Evolutionary conservation across 1,284 basidiomycete genomes (phyloP).

Genomic region (Malassezia furfur): DNA sequence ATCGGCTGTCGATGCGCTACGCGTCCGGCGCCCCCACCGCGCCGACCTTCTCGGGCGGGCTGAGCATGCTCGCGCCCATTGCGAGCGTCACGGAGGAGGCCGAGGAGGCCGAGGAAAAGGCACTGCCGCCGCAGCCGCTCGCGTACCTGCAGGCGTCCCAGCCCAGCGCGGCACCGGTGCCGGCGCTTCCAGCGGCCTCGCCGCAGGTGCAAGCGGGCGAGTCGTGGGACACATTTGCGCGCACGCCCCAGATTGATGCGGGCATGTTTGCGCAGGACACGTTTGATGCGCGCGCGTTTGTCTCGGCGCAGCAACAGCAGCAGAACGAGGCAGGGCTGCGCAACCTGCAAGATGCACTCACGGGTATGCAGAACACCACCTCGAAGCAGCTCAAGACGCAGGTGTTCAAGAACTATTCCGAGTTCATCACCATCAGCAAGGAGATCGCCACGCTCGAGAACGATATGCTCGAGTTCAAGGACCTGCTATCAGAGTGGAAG

Average conservation of each 20-base stretch:
- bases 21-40: slow-evolving; percentile 25
- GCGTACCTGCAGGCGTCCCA: background rate
- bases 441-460: slow-evolving; percentile 93
- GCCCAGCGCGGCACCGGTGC: background rate
- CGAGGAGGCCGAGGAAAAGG: slow-evolving; percentile 8
- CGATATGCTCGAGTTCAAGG: slow-evolving; percentile 94
- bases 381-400: slow-evolving; percentile 36
- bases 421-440: slow-evolving; percentile 92
- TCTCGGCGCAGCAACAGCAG: slow-evolving; percentile 31
- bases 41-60: slow-evolving; percentile 11
- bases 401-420: slow-evolving; percentile 60
- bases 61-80: slow-evolving; percentile 8
- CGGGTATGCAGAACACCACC: slow-evolving; percentile 26
- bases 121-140: background rate
- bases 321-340: slow-evolving; percentile 31
- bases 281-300: slow-evolving; percentile 37
- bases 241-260: slow-evolving; percentile 19
- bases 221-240: slow-evolving; percentile 1
- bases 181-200: background rate
- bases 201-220: background rate
- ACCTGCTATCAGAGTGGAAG: slow-evolving; percentile 81
- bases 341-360: slow-evolving; percentile 23
- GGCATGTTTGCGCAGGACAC: slow-evolving; percentile 20
- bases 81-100: slow-evolving; percentile 11
- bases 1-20: slow-evolving; percentile 45